A percentile compares a stretch with the other conserved stretches of the same genome.
Conservation (phyloP, 75 land plant species). For the Sequoia sempervirens region DNA sequence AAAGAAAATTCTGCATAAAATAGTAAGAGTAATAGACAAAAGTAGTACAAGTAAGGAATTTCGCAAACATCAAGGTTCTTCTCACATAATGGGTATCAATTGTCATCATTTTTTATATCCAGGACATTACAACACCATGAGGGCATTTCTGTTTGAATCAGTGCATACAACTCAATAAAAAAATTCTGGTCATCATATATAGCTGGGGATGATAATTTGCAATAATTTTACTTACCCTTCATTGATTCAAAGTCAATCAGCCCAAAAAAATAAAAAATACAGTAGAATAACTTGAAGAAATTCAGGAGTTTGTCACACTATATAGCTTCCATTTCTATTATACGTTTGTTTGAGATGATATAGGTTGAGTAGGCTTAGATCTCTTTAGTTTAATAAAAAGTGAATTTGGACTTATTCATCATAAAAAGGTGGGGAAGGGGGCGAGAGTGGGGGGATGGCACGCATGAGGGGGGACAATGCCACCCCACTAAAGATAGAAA, state of each 20-base stretch:
- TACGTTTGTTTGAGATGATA: too few relatives aligned
- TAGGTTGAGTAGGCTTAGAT: too few relatives aligned
- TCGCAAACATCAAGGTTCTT: conserved; percentile 1
- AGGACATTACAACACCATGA: background rate
- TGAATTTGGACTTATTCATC: too few relatives aligned
- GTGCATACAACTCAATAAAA: background rate
- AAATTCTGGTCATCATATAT: background rate
- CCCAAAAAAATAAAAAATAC: background rate
- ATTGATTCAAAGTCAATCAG: background rate
- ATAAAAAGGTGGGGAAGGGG: too few relatives aligned
- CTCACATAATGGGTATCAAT: background rate
- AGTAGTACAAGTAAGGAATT: background rate
- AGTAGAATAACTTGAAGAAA: background rate
- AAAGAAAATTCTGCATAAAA: background rate
- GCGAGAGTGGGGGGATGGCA: too few relatives aligned
- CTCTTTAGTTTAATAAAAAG: too few relatives aligned
- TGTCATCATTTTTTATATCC: background rate
- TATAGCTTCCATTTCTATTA: background rate
- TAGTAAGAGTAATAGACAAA: background rate
- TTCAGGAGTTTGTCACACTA: background rate
- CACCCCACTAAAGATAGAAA: too few relatives aligned
- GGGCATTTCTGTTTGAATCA: background rate
- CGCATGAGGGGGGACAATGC: too few relatives aligned
- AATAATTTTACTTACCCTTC: background rate
- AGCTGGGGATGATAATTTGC: background rate